Conservation (phyloP, 208 protist species). For the Wallacemonas rigidus region DNA sequence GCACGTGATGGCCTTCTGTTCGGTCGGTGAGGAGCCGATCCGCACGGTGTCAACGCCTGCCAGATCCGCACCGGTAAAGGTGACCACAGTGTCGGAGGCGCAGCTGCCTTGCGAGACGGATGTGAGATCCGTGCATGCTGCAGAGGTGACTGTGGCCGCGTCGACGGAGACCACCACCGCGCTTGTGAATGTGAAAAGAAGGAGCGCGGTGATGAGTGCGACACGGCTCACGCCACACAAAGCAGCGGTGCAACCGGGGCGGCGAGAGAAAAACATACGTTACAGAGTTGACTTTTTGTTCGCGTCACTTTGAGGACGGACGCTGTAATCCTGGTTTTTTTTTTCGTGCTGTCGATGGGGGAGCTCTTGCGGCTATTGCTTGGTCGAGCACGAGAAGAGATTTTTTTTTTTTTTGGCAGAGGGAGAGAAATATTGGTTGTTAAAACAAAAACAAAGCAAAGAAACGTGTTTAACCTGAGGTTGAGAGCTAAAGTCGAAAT, state of each 20-base stretch:
- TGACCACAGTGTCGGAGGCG: constrained; percentile 16
- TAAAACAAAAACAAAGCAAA: too few species aligned
- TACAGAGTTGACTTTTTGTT: background rate
- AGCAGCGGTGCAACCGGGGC: background rate
- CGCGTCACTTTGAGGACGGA: too few species aligned
- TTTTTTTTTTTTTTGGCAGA: constrained; percentile 19
- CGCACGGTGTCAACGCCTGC: constrained; percentile 5
- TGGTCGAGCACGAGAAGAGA: background rate
- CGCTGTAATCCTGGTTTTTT: background rate
- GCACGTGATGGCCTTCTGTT: constrained; percentile 13
- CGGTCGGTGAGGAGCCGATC: constrained; percentile 14
- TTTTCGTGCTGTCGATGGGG: background rate
- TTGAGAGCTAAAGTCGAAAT: too few species aligned
- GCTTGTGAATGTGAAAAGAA: constrained; percentile 17
- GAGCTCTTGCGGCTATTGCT: background rate
- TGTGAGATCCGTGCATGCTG: background rate
- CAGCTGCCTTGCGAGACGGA: constrained; percentile 2
- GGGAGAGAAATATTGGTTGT: background rate
- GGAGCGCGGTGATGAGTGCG: background rate
- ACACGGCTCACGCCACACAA: background rate
- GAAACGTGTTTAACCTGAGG: too few species aligned
- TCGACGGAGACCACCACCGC: background rate
- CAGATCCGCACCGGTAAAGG: constrained; percentile 16
- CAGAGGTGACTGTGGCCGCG: background rate
- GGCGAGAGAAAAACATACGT: background rate